Evolutionary conservation across 352 stramenopile species (phyloP), one percentile per base, ranked within the genome.

Genomic region (Phytophthora pluvialis): DNA sequence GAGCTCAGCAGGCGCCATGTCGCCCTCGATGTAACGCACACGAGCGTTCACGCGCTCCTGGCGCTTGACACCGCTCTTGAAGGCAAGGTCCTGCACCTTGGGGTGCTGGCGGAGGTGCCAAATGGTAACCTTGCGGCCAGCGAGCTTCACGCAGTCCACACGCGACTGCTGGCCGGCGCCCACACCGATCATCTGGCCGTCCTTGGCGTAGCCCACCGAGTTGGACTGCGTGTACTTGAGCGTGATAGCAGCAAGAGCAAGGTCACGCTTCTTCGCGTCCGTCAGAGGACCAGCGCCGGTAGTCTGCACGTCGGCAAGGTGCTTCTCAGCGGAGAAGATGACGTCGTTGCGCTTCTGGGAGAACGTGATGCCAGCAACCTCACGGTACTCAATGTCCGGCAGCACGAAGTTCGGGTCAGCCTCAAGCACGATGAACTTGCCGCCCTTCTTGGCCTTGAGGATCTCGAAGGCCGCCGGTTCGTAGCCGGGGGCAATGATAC

Each of bases 171-270:
- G 98, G 29, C 98, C 98, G 12, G 98, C 98, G 44, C 98, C 98
- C n/a, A 99, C 97, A 46, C 98, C 98, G 33, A 99, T 97, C 97
- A 99, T 99, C 89, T 99, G 98, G 28, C 98, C 98, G 77, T 99
- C 93, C 81, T 98, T 98, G 49, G 97, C 97, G 81, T 99, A 99
- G 8, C 96, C 98, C 10, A 99, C 97, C 35, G 91, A 98, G 89
- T 99, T 99, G 48, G 81, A 97, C 86, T 99, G 98, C 55, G 98
- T 99, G 86, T 99, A 99, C 89, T 99, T 99, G 73, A 99, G 84
- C 60, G 97, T 98, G 76, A 99, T 99, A 47, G 93, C 98, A n/a
- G 97, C 98, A 28, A 99, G 86, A 60, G 99, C 97, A 53, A 99
- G 83, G 75, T 99, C 98, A 50, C 97, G 91, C 73, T 99, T 94